phyloP scores from a whole-genome alignment of 305 asterid genomes.

The Fraxinus latifolia region DNA sequence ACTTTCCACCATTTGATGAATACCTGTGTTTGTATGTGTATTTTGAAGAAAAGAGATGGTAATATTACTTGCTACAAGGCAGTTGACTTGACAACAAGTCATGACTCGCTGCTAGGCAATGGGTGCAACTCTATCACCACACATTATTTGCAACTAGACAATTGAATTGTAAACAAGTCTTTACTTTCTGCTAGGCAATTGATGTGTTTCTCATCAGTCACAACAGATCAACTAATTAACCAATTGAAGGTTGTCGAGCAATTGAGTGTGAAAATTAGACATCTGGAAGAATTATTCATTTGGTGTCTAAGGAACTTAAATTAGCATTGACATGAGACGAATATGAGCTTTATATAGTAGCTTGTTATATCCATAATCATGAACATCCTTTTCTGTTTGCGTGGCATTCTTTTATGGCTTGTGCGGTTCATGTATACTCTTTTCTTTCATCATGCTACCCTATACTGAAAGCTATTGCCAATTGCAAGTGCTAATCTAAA shows the following conservation, averaged over 20 bases:
- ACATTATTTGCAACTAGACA: neutral
- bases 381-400: neutral
- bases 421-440: neutral
- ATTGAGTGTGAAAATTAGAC: neutral
- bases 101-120: neutral
- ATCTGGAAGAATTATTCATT: neutral
- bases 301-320: conserved; percentile 1
- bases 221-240: neutral
- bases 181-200: neutral
- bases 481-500: conserved; percentile 15
- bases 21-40: neutral
- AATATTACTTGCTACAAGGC: neutral
- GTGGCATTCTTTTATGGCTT: neutral
- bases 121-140: neutral
- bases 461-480: neutral
- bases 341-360: neutral
- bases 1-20: neutral
- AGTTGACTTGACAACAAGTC: neutral
- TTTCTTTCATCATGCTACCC: neutral
- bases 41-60: neutral
- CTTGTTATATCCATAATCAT: neutral
- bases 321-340: neutral
- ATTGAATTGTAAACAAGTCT: neutral
- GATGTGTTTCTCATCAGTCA: neutral
- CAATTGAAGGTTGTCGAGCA: neutral